Conservation (phyloP, 257 asterid genomes). For the Jaltomata sinuosa region DNA sequence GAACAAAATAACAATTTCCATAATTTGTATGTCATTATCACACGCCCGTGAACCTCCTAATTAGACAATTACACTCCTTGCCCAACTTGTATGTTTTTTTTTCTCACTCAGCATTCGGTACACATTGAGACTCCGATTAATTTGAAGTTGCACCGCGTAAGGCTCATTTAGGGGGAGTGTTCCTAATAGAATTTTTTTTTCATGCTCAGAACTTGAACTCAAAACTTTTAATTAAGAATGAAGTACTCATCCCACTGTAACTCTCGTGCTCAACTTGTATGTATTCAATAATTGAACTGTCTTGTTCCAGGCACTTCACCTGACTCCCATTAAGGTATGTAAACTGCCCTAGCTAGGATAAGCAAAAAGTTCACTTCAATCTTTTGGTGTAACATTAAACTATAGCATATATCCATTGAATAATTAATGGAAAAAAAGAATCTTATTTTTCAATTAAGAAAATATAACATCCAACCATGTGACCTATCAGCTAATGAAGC, state of each 20-base stretch:
- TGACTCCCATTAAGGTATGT: neutral
- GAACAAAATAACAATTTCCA: neutral
- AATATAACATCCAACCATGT: neutral
- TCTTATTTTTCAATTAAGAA: neutral
- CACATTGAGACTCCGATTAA: neutral
- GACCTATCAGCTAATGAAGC: neutral
- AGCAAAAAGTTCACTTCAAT: neutral
- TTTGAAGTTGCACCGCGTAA: neutral
- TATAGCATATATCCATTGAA: neutral
- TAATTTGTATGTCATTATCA: neutral
- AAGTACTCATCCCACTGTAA: neutral
- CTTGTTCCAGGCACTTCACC: neutral
- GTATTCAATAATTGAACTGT: neutral
- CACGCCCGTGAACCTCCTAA: neutral
- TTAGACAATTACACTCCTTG: neutral
- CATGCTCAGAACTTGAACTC: neutral
- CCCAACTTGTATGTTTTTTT: neutral
- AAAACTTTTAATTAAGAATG: neutral
- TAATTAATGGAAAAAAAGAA: neutral
- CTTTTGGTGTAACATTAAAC: neutral
- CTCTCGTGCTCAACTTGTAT: neutral
- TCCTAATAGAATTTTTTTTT: neutral
- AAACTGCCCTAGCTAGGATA: neutral
- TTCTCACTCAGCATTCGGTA: neutral
- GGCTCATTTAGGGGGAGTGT: neutral